Evolutionary conservation across 768 basidiomycete species (phyloP).

Genomic region (Suillus sp.): DNA sequence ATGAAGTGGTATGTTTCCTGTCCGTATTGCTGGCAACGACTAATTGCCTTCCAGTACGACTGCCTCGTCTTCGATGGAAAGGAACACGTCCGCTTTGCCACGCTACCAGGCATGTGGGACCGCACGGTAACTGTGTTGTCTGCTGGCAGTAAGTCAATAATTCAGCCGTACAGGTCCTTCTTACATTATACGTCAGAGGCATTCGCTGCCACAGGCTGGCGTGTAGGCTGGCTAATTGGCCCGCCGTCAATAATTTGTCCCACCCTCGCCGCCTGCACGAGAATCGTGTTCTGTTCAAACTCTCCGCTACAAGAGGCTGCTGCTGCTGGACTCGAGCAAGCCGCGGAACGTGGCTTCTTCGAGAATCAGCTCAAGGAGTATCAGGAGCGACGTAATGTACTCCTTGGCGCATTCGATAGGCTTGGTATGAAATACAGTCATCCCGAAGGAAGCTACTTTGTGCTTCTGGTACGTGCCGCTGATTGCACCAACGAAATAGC

Average conservation of each 20-base stretch:
- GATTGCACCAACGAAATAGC: background rate
- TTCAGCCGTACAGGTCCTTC: background rate
- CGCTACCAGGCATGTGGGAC: slow-evolving; percentile 98
- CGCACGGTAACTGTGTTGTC: slow-evolving; percentile 94
- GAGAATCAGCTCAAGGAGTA: slow-evolving; percentile 77
- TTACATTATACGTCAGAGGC: slow-evolving; percentile 57
- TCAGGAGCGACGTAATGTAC: slow-evolving; percentile 71
- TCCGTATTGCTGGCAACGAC: background rate
- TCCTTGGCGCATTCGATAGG: slow-evolving; percentile 78
- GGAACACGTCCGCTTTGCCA: slow-evolving; percentile 91
- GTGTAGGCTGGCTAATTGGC: slow-evolving; percentile 95
- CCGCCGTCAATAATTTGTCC: slow-evolving; percentile 81
- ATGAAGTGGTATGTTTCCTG: slow-evolving; percentile 80
- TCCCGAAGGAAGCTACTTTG: slow-evolving; percentile 91
- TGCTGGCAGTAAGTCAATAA: slow-evolving; percentile 75
- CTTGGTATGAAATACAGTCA: slow-evolving; percentile 83
- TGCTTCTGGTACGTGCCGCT: slow-evolving; percentile 66
- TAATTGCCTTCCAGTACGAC: slow-evolving; percentile 68
- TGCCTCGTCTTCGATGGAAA: slow-evolving; percentile 86
- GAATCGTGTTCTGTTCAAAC: slow-evolving; percentile 95
- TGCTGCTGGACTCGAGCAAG: slow-evolving; percentile 86
- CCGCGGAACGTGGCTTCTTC: slow-evolving; percentile 71
- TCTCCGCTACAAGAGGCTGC: slow-evolving; percentile 95
- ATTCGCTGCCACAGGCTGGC: slow-evolving; percentile 97
- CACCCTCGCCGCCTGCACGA: slow-evolving; percentile 86